Evolutionary conservation across 768 basidiomycete species (phyloP), one percentile per base, ranked within the genome.

Genomic region (Russula sp.): DNA sequence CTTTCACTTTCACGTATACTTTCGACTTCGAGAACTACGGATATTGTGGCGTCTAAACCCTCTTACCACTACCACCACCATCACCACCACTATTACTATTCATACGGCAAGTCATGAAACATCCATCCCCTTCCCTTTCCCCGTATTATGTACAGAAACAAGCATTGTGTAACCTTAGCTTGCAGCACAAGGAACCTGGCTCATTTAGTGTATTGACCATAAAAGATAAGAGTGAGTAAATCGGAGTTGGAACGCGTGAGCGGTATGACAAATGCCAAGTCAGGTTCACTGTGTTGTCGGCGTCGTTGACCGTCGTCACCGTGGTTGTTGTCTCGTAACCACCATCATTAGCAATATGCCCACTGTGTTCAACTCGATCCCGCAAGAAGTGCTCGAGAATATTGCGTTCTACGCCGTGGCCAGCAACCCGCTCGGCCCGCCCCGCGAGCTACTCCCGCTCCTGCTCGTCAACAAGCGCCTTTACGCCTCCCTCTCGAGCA

Each of bases 301-400:
- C 11, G 57, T 53, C 44, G 35, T 53, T 45, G 22, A 3, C 57
- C 37, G 45, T 34, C 42, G 35, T 39, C 13, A 11, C 16, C 20
- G 32, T 48, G 35, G 50, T 55, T 27, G 39, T 53, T 49, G 14
- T 49, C 35, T 13, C 10, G n/a, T 14, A 20, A 27, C 22, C 31
- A 59, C 66, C 50, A 47, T 53, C 18, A 55, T n/a, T 27, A 13
- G 31, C 39, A 9, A 32, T 34, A 53, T 55, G 50, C 48, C 48
- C 42, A 69, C 22, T 73, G 71, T 10, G 73, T 63, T 90, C 59
- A 75, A 77, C 58, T 74, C 75, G 6, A 74, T 94, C 49, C 91
- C 91, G 14, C 82, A 82, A 63, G 92, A 94, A 73, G 79, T 94
- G 44, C 79, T 94, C 50, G 87, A 93, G 70, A 84, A 85, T 55